Evolutionary conservation across 768 basidiomycete species (phyloP).

Genomic region (Rhizopogon salebrosus): DNA sequence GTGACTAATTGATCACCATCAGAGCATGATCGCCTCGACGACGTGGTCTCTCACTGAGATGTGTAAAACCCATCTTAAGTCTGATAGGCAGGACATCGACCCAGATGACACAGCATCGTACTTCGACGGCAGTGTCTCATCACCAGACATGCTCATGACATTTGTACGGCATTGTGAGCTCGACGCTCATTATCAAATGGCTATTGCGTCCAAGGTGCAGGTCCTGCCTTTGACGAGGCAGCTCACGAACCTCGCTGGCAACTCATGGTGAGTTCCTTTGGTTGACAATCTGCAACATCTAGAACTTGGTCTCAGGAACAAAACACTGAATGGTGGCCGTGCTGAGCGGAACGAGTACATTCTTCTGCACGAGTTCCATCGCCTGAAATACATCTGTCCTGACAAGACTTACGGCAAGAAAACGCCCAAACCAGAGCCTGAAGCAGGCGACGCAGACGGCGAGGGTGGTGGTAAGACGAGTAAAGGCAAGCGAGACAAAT

Average conservation of each 20-base stretch:
- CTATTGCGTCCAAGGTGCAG: conserved; percentile 90
- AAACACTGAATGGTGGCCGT: conserved; percentile 93
- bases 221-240: conserved; percentile 90
- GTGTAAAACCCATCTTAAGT: conserved; percentile 85
- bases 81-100: conserved; percentile 89
- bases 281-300: background rate
- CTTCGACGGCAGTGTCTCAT: conserved; percentile 77
- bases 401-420: conserved; percentile 91
- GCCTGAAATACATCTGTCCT: conserved; percentile 92
- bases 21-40: conserved; percentile 96
- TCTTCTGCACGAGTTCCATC: conserved; percentile 95
- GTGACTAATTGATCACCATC: background rate
- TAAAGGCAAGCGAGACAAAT: conserved; percentile 86
- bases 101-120: conserved; percentile 91
- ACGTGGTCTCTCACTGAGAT: conserved; percentile 99
- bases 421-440: conserved; percentile 41
- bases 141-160: conserved; percentile 72
- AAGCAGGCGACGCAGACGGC: conserved; percentile 53
- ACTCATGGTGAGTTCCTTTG: conserved; percentile 70
- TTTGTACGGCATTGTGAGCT: conserved; percentile 94
- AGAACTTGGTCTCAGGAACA: conserved; percentile 60
- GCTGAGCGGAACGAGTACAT: conserved; percentile 99
- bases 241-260: conserved; percentile 92
- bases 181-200: conserved; percentile 97
- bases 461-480: conserved; percentile 41